Evolutionary conservation across 192 early-diverging fungal species (phyloP).

Genomic region (Umbelopsis isabellina): DNA sequence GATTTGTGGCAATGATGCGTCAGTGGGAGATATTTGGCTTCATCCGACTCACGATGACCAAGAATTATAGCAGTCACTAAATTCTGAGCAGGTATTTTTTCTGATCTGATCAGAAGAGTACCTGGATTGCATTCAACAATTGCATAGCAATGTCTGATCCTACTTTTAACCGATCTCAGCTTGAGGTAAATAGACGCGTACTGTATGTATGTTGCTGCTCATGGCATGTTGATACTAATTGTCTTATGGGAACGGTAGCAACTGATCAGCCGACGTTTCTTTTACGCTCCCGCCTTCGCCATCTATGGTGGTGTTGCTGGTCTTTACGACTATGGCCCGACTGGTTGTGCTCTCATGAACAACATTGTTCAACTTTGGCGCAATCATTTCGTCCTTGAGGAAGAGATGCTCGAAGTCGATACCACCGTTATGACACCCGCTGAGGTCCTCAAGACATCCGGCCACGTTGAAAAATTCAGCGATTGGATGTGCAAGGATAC

Average conservation of each 20-base stretch:
- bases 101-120: neutral
- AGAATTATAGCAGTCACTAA: no score
- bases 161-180: slow-evolving; percentile 14
- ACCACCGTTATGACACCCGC: slow-evolving; percentile 97
- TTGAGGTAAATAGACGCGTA: neutral
- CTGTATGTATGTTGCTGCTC: neutral
- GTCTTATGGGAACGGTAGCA: slow-evolving; percentile 26
- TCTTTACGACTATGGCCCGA: slow-evolving; percentile 97
- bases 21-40: no score
- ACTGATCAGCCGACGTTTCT: slow-evolving; percentile 92
- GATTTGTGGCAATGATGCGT: neutral
- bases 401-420: slow-evolving; percentile 99
- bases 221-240: neutral
- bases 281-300: slow-evolving; percentile 92
- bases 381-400: slow-evolving; percentile 97
- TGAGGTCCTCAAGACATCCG: slow-evolving; percentile 95
- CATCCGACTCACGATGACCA: no score
- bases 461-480: slow-evolving; percentile 97
- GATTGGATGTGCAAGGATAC: slow-evolving; percentile 98
- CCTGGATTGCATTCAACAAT: neutral
- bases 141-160: slow-evolving; percentile 10
- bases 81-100: slow-evolving; percentile 6
- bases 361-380: slow-evolving; percentile 91
- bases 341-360: slow-evolving; percentile 89
- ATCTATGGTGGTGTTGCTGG: slow-evolving; percentile 98